phyloP scores from a whole-genome alignment of 257 asterid genomes.

The Hygrophila difformis region DNA sequence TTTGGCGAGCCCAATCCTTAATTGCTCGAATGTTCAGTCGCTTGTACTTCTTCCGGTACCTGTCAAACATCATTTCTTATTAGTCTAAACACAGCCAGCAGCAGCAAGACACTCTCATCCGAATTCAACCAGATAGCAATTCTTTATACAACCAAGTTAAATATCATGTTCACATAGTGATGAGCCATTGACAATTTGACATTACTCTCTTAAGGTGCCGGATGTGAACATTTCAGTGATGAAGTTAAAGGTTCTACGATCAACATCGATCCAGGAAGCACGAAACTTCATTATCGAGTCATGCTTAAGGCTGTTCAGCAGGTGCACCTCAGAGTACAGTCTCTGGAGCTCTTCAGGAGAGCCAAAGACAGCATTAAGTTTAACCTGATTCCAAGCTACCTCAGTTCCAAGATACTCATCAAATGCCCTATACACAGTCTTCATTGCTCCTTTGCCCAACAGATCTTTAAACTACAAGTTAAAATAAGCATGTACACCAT shows the following conservation, averaged over 20 bases:
- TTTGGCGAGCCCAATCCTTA: conserved; percentile 68
- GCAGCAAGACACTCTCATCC: neutral
- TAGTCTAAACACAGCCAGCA: neutral
- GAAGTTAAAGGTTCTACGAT: conserved; percentile 62
- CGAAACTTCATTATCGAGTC: conserved; percentile 51
- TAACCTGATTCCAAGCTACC: conserved; percentile 85
- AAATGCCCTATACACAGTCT: conserved; percentile 63
- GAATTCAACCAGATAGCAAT: too few species aligned
- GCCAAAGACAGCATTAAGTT: conserved; percentile 34
- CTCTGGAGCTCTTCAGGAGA: conserved; percentile 52
- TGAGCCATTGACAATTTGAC: conserved; percentile 10
- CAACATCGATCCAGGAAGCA: conserved; percentile 51
- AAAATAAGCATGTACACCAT: too few species aligned
- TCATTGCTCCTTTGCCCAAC: conserved; percentile 81
- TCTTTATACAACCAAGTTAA: neutral
- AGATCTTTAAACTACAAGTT: conserved; percentile 62
- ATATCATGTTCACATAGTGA: neutral
- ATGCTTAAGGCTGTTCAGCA: conserved; percentile 60
- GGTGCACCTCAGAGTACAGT: conserved; percentile 72
- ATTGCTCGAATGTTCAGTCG: conserved; percentile 41
- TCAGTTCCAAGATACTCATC: conserved; percentile 64
- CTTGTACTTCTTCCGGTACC: conserved; percentile 51
- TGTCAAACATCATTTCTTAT: conserved; percentile 10
- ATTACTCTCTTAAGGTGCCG: conserved; percentile 78
- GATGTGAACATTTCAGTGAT: conserved; percentile 80